These are phyloP conservation scores for Dacryopinax spathularia DNA, from an alignment of 768 basidiomycete species.

Conservation along the genomic window DNA sequence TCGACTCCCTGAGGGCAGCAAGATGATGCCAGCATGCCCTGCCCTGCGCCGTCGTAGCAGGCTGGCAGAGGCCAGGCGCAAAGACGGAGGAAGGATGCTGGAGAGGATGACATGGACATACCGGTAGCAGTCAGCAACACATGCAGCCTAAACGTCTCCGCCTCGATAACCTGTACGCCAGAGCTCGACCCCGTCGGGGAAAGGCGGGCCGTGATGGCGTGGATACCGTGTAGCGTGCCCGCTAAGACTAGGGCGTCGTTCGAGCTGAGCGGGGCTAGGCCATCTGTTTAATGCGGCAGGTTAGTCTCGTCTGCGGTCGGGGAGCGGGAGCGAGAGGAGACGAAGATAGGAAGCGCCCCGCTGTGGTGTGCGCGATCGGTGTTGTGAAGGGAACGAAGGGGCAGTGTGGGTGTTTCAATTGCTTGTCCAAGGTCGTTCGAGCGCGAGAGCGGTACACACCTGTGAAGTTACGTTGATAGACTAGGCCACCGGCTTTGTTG, in stretches of 20 bases:
- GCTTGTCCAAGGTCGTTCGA: not conserved
- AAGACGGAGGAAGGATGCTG: not conserved
- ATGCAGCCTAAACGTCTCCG: conserved; percentile 87
- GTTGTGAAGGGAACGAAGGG: not conserved
- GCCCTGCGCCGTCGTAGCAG: not conserved
- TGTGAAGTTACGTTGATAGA: conserved; percentile 85
- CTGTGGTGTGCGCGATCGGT: conserved; percentile 2
- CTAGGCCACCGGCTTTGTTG: conserved; percentile 94
- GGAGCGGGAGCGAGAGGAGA: too few relatives aligned
- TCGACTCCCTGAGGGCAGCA: not conserved
- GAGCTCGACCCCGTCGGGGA: conserved; percentile 72
- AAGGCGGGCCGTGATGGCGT: conserved; percentile 89
- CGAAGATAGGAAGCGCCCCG: not conserved
- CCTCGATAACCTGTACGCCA: conserved; percentile 89
- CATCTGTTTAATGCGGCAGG: conserved; percentile 39
- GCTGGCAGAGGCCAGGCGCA: not conserved
- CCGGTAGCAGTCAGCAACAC: conserved; percentile 84
- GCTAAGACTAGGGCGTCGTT: conserved; percentile 94
- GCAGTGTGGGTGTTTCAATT: conserved; percentile 4
- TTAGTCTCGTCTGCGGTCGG: not conserved
- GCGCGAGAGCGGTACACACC: conserved; percentile 35
- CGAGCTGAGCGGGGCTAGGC: conserved; percentile 76
- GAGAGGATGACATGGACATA: conserved; percentile 22
- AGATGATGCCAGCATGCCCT: not conserved
- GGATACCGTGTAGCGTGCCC: conserved; percentile 92